Evolutionary conservation across 148 eudicot genomes (phyloP).

Genomic region (Salicornia ramosissima): DNA sequence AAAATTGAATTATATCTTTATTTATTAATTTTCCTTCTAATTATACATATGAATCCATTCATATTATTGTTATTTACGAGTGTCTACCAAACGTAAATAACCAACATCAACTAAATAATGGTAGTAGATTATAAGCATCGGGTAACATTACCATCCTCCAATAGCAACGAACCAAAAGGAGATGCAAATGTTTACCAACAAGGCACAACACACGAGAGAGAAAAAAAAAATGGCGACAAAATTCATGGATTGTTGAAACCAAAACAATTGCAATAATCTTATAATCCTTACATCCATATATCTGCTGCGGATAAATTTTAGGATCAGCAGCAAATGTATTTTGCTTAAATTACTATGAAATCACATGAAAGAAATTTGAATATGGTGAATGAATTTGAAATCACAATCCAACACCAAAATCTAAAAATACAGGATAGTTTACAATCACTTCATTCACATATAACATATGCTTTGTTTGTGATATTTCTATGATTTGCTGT

Average conservation of each 20-base stretch:
- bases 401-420: conserved; percentile 13
- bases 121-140: too few species aligned
- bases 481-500: conserved; percentile 17
- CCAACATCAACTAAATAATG: too few species aligned
- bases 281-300: background rate
- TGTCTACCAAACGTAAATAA: too few species aligned
- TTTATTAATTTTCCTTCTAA: too few species aligned
- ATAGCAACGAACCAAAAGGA: too few species aligned
- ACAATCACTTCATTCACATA: conserved; percentile 12
- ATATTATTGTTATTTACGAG: too few species aligned
- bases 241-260: background rate
- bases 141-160: too few species aligned
- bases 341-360: background rate
- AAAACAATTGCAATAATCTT: background rate
- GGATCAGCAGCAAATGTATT: background rate
- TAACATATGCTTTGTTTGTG: background rate
- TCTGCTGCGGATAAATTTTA: background rate
- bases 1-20: too few species aligned
- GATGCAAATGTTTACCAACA: too few species aligned
- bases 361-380: background rate
- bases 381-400: background rate
- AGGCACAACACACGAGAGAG: too few species aligned
- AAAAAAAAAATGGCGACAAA: too few species aligned
- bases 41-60: too few species aligned
- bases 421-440: conserved; percentile 14